These are phyloP conservation scores for Corchorus olitorius DNA, from an alignment of 345 rosid genomes.

Conservation along the genomic window DNA sequence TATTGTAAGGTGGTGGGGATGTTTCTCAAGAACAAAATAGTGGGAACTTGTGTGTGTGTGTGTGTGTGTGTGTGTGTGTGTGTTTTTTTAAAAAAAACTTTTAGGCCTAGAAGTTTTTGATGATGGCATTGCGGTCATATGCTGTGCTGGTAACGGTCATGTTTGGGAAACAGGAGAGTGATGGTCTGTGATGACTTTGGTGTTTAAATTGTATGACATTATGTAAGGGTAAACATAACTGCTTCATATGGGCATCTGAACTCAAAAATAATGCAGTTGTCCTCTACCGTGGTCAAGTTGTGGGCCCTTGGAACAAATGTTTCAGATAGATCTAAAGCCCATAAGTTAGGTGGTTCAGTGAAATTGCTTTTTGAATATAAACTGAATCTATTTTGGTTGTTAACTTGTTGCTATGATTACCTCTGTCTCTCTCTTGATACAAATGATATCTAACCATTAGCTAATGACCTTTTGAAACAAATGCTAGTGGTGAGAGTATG, in stretches of 20 bases:
- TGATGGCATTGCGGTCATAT: not conserved
- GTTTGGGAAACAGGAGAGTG: not conserved
- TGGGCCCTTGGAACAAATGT: not conserved
- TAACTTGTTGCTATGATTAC: not conserved
- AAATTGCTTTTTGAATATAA: not conserved
- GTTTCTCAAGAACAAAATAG: not conserved
- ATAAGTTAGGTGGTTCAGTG: not conserved
- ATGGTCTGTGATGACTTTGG: not conserved
- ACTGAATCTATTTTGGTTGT: not conserved
- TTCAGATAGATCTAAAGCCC: constrained; percentile 1
- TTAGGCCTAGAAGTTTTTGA: no score
- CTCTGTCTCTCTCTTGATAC: not conserved
- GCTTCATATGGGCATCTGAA: no score
- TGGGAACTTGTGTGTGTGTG: not conserved
- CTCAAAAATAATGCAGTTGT: not conserved
- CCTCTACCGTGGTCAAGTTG: not conserved
- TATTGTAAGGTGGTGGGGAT: constrained; percentile 8
- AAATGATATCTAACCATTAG: constrained; percentile 4
- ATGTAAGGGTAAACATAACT: no score
- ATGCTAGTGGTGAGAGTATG: constrained; percentile 95
- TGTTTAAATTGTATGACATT: not conserved
- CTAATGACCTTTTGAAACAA: constrained; percentile 17
- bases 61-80: no score
- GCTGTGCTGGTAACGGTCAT: not conserved
- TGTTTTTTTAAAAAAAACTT: no score